Evolutionary conservation across 108 stramenopile species (phyloP).

Genomic region (Craspedostauros australis): DNA sequence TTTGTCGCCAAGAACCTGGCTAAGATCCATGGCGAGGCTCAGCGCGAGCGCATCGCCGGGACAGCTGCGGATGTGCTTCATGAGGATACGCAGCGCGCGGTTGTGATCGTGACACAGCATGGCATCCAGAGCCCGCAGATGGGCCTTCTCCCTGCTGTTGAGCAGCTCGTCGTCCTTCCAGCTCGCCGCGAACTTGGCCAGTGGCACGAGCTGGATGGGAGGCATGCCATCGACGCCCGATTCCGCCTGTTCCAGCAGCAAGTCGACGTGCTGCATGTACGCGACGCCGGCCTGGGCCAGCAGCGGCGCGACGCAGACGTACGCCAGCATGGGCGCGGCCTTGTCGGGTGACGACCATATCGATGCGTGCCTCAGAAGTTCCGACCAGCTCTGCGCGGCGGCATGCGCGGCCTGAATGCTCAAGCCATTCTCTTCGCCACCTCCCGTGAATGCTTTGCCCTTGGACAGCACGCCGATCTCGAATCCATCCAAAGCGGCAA

Average conservation of each 20-base stretch:
- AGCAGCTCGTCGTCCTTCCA: constrained; percentile 30
- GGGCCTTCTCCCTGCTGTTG: constrained; percentile 51
- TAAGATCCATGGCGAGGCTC: constrained; percentile 69
- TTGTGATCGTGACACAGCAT: constrained; percentile 57
- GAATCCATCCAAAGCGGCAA: constrained; percentile 60
- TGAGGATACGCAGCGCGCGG: constrained; percentile 46
- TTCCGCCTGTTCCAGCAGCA: constrained; percentile 28
- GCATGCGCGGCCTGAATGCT: constrained; percentile 57
- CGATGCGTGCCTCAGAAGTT: constrained; percentile 43
- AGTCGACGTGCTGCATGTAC: constrained; percentile 57
- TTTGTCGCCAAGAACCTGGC: constrained; percentile 60
- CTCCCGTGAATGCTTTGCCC: constrained; percentile 55
- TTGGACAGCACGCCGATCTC: constrained; percentile 53
- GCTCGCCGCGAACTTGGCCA: constrained; percentile 39
- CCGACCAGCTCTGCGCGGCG: constrained; percentile 61
- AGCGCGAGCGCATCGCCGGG: constrained; percentile 78
- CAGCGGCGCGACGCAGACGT: constrained; percentile 67
- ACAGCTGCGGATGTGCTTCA: constrained; percentile 50
- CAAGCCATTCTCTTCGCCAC: constrained; percentile 71
- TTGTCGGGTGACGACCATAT: constrained; percentile 41
- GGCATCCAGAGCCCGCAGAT: constrained; percentile 53
- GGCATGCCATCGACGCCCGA: constrained; percentile 18
- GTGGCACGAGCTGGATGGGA: constrained; percentile 25
- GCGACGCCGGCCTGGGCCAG: constrained; percentile 59
- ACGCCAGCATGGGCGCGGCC: constrained; percentile 64